A percentile compares a stretch with the other conserved stretches of the same genome.
Conservation (phyloP, 1,139 yeast species). For the Candida buenavistaensis region DNA sequence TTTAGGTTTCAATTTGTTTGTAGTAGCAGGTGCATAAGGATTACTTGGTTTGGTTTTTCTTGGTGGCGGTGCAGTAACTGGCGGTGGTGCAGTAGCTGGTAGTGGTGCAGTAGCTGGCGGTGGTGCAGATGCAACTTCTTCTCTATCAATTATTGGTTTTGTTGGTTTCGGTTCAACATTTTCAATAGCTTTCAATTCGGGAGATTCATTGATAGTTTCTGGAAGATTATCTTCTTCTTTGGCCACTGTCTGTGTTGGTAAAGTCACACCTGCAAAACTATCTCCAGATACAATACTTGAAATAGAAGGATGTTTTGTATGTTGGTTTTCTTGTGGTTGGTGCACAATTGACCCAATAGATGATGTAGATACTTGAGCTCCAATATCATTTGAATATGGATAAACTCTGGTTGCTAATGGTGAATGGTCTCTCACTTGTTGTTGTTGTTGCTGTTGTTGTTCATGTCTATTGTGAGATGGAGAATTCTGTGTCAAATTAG, state of each 20-base stretch:
- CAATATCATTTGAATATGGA: conserved; percentile 8
- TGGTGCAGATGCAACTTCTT: conserved; percentile 2
- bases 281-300: conserved; percentile 27
- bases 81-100: conserved; percentile 11
- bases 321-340: conserved; percentile 1
- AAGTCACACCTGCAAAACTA: conserved; percentile 13
- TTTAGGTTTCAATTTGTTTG: conserved; percentile 15
- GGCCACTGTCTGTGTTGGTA: conserved; percentile 2
- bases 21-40: conserved; percentile 41
- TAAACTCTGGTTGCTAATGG: conserved; percentile 10
- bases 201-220: conserved; percentile 17
- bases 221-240: conserved; percentile 23
- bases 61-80: conserved; percentile 3
- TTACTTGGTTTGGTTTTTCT: conserved; percentile 22
- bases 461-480: background rate
- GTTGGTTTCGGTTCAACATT: conserved; percentile 2
- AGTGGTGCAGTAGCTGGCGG: conserved; percentile 10
- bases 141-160: conserved; percentile 3
- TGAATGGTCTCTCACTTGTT: conserved; percentile 5
- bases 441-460: background rate
- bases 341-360: conserved; percentile 13
- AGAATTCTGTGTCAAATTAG: background rate
- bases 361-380: conserved; percentile 12
- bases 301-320: conserved; percentile 24
- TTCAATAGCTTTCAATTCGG: conserved; percentile 12